phyloP scores from a whole-genome alignment of 2,329 filamentous ascomycete species.

The Lasiodiplodia gonubiensis region DNA sequence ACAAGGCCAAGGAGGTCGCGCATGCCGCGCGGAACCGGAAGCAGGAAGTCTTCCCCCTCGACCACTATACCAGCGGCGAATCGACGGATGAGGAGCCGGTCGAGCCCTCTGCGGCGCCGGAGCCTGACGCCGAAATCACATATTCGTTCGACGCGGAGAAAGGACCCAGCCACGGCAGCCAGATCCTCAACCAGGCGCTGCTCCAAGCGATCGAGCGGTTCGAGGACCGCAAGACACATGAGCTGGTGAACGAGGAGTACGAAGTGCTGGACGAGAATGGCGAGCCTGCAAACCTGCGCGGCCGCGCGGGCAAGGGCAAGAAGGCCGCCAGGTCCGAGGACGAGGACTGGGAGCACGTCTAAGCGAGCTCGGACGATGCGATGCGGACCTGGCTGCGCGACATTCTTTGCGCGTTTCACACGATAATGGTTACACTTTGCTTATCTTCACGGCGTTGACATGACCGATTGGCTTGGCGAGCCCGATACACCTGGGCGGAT shows the following conservation, averaged over 20 bases:
- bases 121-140: constrained; percentile 55
- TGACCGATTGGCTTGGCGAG: constrained; percentile 1
- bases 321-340: constrained; percentile 36
- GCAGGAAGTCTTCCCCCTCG: constrained; percentile 42
- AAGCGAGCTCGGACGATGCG: constrained; percentile 31
- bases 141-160: constrained; percentile 61
- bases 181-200: constrained; percentile 63
- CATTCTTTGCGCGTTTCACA: constrained; percentile 20
- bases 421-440: constrained; percentile 14
- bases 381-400: constrained; percentile 4
- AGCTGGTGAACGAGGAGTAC: constrained; percentile 65
- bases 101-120: constrained; percentile 51
- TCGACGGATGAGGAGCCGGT: constrained; percentile 54
- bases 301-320: constrained; percentile 44
- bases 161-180: constrained; percentile 60
- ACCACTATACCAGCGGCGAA: constrained; percentile 42
- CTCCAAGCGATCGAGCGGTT: constrained; percentile 64
- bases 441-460: constrained; percentile 6
- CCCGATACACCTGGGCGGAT: background rate
- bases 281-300: constrained; percentile 39
- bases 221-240: constrained; percentile 65
- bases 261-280: constrained; percentile 56
- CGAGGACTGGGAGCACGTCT: constrained; percentile 51
- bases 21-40: constrained; percentile 40
- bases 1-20: constrained; percentile 22